phyloP scores from a whole-genome alignment of 2,329 filamentous ascomycete species.

The Dothistroma septosporum region DNA sequence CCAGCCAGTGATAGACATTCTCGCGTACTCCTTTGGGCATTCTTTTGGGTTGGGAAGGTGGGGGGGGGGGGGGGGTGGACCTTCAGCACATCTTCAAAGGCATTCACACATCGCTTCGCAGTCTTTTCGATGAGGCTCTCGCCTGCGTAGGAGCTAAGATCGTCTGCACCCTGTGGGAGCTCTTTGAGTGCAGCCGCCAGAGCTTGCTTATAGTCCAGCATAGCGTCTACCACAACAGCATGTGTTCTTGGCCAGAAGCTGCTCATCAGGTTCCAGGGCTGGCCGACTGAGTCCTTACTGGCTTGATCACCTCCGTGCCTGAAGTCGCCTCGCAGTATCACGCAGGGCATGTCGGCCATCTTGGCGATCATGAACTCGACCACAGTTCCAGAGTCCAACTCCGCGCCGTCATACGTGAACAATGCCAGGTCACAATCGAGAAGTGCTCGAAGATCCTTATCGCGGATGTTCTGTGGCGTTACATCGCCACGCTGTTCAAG shows the following conservation, averaged over 20 bases:
- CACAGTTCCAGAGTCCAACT: constrained; percentile 19
- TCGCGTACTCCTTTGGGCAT: constrained; percentile 16
- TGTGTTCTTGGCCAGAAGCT: constrained; percentile 16
- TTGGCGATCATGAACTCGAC: constrained; percentile 19
- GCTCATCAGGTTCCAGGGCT: constrained; percentile 20
- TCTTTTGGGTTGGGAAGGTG: too few relatives aligned
- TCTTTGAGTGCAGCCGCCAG: constrained; percentile 3
- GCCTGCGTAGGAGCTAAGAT: constrained; percentile 5
- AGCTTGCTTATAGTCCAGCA: constrained; percentile 16
- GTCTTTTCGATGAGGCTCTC: constrained; percentile 13
- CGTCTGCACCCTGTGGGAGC: not conserved
- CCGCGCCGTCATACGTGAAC: constrained; percentile 17
- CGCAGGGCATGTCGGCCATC: constrained; percentile 16
- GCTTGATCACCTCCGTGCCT: constrained; percentile 16
- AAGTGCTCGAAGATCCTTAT: constrained; percentile 17
- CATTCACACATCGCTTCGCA: constrained; percentile 13
- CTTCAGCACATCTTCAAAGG: constrained; percentile 13
- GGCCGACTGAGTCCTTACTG: constrained; percentile 2
- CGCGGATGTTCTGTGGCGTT: constrained; percentile 17
- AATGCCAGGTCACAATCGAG: constrained; percentile 16
- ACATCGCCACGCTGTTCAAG: constrained; percentile 17
- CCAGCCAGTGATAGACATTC: constrained; percentile 16
- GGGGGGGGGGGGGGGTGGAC: too few relatives aligned
- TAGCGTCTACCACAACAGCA: constrained; percentile 16
- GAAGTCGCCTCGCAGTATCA: constrained; percentile 17